Evolutionary conservation across 306 rosid genomes (phyloP), one percentile per base, ranked within the genome.

Genomic region (Lathyrus aphaca): DNA sequence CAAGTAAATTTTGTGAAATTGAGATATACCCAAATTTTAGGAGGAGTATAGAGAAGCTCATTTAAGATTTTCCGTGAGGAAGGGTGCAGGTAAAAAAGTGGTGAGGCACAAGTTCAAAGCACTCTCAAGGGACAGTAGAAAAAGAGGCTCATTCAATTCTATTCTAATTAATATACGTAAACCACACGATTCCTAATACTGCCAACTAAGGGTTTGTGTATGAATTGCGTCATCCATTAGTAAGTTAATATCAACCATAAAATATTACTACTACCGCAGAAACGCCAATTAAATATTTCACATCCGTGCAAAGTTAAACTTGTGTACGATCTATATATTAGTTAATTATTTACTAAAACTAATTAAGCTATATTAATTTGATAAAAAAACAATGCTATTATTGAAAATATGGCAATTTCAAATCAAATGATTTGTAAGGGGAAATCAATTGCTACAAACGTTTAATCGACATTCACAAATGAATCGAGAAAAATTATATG

Each of bases 101-200:
- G n/a, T 42, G 10, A 69, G 17, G 81, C n/a, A 21, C 17, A 62
- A 70, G 12, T 50, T 78, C 66, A 66, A 72, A 66, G 44, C 29
- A 51, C 49, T 25, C 64, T 71, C 16, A 10, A 42, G 16, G 40
- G 12, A 40, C 74, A 14, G 8, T n/a, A 18, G 54, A 17, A n/a
- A 71, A 40, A n/a, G 60, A 15, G 51, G 30, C 46, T 49, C 39
- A 43, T 59, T 49, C 53, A 19, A 21, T 43, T 42, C 43, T 42
- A 5, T 71, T 44, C 63, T 39, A 16, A 56, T 8, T 29, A 16
- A 56, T 8, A 13, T 13, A 27, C 29, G 44, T 57, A 57, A 53
- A 53, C 23, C 59, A 53, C 35, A 53, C 23, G 59, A 21, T 50
- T 18, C 1, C 25, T 50, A 50, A 25, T 50, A 50, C 56, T 50